Base-by-base conservation (phyloP, 2,329 filamentous ascomycete species). In the Sphaceloma murrayae region DNA sequence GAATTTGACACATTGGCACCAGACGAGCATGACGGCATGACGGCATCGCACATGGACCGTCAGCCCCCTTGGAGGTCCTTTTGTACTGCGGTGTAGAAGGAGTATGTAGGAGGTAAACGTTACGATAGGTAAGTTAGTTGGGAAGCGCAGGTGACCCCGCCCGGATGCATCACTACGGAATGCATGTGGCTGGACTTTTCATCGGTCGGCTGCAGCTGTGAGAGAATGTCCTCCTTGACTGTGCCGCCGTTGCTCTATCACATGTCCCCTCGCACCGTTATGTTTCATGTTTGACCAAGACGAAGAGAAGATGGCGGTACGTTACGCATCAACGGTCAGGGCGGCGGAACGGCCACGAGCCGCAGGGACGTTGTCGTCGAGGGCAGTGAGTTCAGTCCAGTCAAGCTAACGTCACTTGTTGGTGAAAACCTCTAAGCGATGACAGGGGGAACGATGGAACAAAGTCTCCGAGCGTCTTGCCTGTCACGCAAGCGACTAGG, bases 361-460 rank as follows among this genome's bases (percentile, higher is more conserved):
- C 24, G 6, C 24, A 27, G 11, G 24, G 11, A 6, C 24, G 24
- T 27, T 27, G 24, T 27, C 24, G n/a, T n/a, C n/a, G n/a, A n/a
- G n/a, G n/a, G n/a, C n/a, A n/a, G n/a, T n/a, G n/a, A n/a, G n/a
- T n/a, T n/a, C n/a, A n/a, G n/a, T n/a, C n/a, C n/a, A n/a, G n/a
- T n/a, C n/a, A n/a, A n/a, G n/a, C n/a, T n/a, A n/a, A n/a, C n/a
- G n/a, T n/a, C n/a, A n/a, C n/a, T n/a, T n/a, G 34, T 38, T 38
- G 34, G 34, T 24, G 16, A 39, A 17, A 26, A 30, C 22, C 31
- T 34, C 29, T 34, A 34, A 34, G 71, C 70, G 52, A 74, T 78
- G 34, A 79, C 82, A 48, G 82, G 82, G 14, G 34, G 34, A 38
- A 38, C 14, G 16, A 24, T 38, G 34, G 21, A 38, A n/a, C n/a